Evolutionary conservation across 2,329 filamentous ascomycete genomes (phyloP).

Genomic region (Fusarium dlaminii): DNA sequence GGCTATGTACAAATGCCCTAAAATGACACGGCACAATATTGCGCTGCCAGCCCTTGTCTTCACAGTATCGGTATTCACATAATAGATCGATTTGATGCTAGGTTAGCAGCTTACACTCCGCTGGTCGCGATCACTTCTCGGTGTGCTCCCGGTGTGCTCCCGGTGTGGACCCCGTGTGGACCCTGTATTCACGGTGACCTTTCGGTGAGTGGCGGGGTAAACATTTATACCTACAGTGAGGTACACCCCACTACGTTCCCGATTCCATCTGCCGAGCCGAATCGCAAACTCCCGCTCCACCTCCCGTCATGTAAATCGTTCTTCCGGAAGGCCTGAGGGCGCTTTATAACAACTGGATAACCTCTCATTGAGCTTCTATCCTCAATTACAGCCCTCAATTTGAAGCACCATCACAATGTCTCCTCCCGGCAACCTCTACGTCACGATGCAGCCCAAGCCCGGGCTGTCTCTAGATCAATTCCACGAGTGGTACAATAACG

Average conservation of each 20-base stretch:
- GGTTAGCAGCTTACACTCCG: not conserved
- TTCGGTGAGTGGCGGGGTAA: conserved; percentile 42
- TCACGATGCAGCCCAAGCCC: conserved; percentile 83
- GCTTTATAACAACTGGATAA: not conserved
- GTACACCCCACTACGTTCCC: conserved; percentile 33
- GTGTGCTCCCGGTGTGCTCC: conserved; percentile 14
- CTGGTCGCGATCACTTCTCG: not conserved
- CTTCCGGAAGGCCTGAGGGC: conserved; percentile 35
- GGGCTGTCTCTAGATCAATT: conserved; percentile 75
- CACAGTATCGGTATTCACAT: not conserved
- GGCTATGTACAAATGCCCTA: not conserved
- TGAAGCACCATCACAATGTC: conserved; percentile 42
- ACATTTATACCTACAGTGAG: conserved; percentile 37
- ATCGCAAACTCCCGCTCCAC: conserved; percentile 35
- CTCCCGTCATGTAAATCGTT: conserved; percentile 40
- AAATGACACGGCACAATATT: not conserved
- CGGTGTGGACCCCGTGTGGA: conserved; percentile 13
- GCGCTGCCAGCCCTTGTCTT: too few relatives aligned
- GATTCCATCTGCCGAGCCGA: conserved; percentile 45
- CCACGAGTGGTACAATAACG: conserved; percentile 95
- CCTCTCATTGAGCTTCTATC: not conserved
- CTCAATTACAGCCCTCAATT: not conserved
- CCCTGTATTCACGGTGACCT: conserved; percentile 5
- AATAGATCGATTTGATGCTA: too few relatives aligned
- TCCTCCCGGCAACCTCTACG: conserved; percentile 77